Evolutionary conservation across 1,284 basidiomycete genomes (phyloP).

Genomic region (Kwoniella shivajii): DNA sequence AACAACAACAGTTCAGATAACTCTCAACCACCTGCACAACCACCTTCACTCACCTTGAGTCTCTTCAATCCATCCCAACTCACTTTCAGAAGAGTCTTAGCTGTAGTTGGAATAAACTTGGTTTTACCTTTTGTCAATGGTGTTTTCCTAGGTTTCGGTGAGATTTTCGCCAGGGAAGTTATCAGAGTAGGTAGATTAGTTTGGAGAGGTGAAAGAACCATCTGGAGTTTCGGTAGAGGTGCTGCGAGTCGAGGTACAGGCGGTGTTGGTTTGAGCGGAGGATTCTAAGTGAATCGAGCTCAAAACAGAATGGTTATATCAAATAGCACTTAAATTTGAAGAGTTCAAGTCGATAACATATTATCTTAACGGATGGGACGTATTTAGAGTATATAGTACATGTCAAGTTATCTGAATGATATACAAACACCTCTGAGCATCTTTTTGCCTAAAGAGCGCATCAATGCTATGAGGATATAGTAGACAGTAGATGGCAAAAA

Average conservation of each 20-base stretch:
- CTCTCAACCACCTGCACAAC: conserved; percentile 30
- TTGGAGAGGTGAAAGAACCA: conserved; percentile 42
- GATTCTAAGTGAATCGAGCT: conserved; percentile 18
- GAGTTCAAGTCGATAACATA: too few relatives aligned
- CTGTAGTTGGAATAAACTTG: conserved; percentile 87
- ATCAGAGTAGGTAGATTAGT: conserved; percentile 65
- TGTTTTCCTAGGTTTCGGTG: conserved; percentile 96
- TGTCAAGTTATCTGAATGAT: too few relatives aligned
- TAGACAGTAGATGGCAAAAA: too few relatives aligned
- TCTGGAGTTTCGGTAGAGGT: conserved; percentile 27
- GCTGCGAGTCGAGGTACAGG: conserved; percentile 26
- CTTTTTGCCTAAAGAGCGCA: too few relatives aligned
- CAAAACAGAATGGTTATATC: too few relatives aligned
- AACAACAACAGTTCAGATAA: background rate
- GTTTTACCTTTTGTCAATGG: conserved; percentile 94
- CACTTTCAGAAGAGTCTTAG: conserved; percentile 71
- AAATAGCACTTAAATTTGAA: too few relatives aligned
- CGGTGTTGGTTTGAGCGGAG: conserved; percentile 46
- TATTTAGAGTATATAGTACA: too few relatives aligned
- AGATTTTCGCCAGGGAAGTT: conserved; percentile 91
- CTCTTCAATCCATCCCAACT: conserved; percentile 81
- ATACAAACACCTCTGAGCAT: too few relatives aligned
- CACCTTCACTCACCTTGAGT: conserved; percentile 67
- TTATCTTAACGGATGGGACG: too few relatives aligned
- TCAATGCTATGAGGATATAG: too few relatives aligned